A percentile compares a stretch with the other conserved stretches of the same genome.
phyloP scores from a whole-genome alignment of 306 rosid species.

The Leucaena leucocephala region DNA sequence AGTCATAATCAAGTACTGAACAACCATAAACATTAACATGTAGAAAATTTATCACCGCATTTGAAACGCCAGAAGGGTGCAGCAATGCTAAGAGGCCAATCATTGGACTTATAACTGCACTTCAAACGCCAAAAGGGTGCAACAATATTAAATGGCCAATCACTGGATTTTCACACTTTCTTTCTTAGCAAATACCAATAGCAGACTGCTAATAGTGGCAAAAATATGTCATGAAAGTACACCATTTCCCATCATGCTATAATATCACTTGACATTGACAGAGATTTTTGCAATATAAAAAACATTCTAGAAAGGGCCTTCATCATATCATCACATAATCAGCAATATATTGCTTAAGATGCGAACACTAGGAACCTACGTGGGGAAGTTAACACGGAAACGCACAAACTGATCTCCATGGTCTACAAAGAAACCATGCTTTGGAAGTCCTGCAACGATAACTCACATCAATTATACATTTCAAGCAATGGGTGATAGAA shows the following conservation, averaged over 20 bases:
- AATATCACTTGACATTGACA: conserved; percentile 30
- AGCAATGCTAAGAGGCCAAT: too few relatives aligned
- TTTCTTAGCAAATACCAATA: too few relatives aligned
- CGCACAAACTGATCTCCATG: conserved; percentile 92
- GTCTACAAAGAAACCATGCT: conserved; percentile 68
- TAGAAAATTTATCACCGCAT: too few relatives aligned
- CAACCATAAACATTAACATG: too few relatives aligned
- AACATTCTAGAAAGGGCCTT: conserved; percentile 15
- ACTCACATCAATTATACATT: conserved; percentile 18
- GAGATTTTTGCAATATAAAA: conserved; percentile 6
- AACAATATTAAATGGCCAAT: too few relatives aligned
- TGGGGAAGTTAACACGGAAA: conserved; percentile 76
- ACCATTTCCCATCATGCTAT: conserved; percentile 23
- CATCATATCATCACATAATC: conserved; percentile 25
- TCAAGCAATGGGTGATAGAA: conserved; percentile 10
- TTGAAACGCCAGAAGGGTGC: too few relatives aligned
- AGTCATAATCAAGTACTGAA: conserved; percentile 5
- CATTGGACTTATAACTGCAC: too few relatives aligned
- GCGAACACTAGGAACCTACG: conserved; percentile 46
- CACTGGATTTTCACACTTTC: too few relatives aligned
- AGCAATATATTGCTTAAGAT: conserved; percentile 20
- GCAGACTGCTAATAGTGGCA: too few relatives aligned
- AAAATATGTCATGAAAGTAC: neutral
- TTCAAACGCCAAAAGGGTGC: too few relatives aligned
- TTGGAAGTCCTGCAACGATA: conserved; percentile 60